Evolutionary conservation across 2,329 filamentous ascomycete genomes (phyloP).

Genomic region (Orbilia oligospora): DNA sequence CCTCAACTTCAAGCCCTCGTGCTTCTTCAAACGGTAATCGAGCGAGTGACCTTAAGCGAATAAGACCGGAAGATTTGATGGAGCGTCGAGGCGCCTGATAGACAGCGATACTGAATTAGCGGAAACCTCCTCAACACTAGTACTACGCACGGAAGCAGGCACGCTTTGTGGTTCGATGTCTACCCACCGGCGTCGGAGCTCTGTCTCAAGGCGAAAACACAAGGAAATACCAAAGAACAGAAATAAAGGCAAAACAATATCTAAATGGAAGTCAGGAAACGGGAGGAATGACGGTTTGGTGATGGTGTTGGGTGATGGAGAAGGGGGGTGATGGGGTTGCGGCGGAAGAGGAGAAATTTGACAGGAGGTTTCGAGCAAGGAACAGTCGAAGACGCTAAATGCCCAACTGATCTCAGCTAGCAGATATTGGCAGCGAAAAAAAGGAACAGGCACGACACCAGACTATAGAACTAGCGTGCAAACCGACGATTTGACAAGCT

Average conservation of each 20-base stretch:
- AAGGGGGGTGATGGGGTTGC: conserved; percentile 33
- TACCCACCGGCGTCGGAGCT: conserved; percentile 46
- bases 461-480: conserved; percentile 15
- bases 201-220: conserved; percentile 12
- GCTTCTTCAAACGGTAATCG: conserved; percentile 25
- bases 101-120: conserved; percentile 40
- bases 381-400: conserved; percentile 37
- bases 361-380: conserved; percentile 57
- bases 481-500: conserved; percentile 20
- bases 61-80: conserved; percentile 44
- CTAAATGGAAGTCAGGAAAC: conserved; percentile 9
- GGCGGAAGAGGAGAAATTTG: conserved; percentile 60
- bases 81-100: conserved; percentile 46
- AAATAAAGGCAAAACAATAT: conserved; percentile 27
- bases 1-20: conserved; percentile 12
- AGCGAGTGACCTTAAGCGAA: conserved; percentile 40
- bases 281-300: conserved; percentile 14
- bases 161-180: conserved; percentile 11
- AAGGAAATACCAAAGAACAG: conserved; percentile 2
- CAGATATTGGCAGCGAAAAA: conserved; percentile 22
- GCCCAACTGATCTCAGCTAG: conserved; percentile 33
- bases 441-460: conserved; percentile 20
- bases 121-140: conserved; percentile 32
- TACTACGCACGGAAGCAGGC: conserved; percentile 22
- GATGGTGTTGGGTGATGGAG: conserved; percentile 32